Evolutionary conservation across 2,329 filamentous ascomycete genomes (phyloP).

Genomic region (Nothophaeocryptopus gaeumannii): DNA sequence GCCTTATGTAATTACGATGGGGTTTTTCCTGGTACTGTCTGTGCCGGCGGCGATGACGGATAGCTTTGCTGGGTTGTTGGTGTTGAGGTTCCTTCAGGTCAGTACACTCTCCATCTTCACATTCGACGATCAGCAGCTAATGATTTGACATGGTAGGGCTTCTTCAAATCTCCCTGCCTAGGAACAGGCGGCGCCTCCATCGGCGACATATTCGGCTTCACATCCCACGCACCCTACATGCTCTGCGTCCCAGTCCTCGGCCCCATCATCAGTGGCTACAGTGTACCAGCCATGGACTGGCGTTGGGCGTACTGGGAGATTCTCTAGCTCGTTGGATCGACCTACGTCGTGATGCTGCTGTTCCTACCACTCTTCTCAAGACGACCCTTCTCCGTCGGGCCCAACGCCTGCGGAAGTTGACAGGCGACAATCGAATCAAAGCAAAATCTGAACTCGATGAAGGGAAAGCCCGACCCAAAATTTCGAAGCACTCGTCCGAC

Average conservation of each 20-base stretch:
- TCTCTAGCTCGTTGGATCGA: conserved; percentile 55
- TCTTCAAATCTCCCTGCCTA: conserved; percentile 64
- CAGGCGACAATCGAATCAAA: conserved; percentile 36
- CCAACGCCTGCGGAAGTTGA: conserved; percentile 38
- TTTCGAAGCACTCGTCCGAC: conserved; percentile 58
- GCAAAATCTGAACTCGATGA: conserved; percentile 48
- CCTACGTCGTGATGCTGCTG: conserved; percentile 56
- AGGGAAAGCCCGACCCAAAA: conserved; percentile 26
- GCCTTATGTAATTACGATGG: conserved; percentile 65
- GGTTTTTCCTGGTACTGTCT: conserved; percentile 64
- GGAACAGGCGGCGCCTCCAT: conserved; percentile 57
- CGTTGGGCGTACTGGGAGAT: conserved; percentile 64
- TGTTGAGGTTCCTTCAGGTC: conserved; percentile 54
- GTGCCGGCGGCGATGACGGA: conserved; percentile 63
- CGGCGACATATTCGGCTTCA: conserved; percentile 49
- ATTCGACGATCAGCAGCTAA: neutral
- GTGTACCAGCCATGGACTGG: conserved; percentile 56
- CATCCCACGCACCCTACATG: conserved; percentile 44
- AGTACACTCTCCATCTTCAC: neutral
- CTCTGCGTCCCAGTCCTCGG: conserved; percentile 54
- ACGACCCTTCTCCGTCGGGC: conserved; percentile 41
- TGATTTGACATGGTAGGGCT: conserved; percentile 47
- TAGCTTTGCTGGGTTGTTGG: conserved; percentile 59
- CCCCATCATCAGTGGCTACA: conserved; percentile 59
- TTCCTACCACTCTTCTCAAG: conserved; percentile 53